Percentiles rank a stretch among this genome's conserved stretches.
Conservation (phyloP, 1,284 basidiomycete genomes). For the Phellopilus nigrolimitatus region DNA sequence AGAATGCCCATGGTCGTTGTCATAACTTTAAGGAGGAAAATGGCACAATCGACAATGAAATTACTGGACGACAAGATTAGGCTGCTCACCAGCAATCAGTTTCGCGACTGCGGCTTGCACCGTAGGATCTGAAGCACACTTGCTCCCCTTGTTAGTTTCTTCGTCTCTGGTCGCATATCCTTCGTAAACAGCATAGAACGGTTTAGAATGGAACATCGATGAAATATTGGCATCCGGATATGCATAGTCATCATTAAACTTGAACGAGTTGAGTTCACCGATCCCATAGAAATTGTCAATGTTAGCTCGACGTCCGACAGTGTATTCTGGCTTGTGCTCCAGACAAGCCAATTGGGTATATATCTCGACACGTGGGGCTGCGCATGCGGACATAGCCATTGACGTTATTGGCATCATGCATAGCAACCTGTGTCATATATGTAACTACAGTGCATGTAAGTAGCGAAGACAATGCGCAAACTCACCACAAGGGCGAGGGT, state of each 20-base stretch:
- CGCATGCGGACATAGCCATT: conserved; percentile 47
- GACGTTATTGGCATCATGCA: conserved; percentile 47
- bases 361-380: conserved; percentile 63
- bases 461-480: conserved; percentile 13
- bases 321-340: conserved; percentile 48
- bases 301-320: conserved; percentile 19
- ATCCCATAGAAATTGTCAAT: not conserved
- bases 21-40: conserved; percentile 41
- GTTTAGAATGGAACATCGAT: no score
- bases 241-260: not conserved
- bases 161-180: conserved; percentile 8
- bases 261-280: not conserved
- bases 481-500: conserved; percentile 66
- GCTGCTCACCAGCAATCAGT: conserved; percentile 52
- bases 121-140: conserved; percentile 65
- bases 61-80: no score
- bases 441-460: not conserved
- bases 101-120: conserved; percentile 71
- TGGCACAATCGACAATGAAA: not conserved
- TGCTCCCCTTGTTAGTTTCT: not conserved
- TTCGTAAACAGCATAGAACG: not conserved
- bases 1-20: conserved; percentile 67
- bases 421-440: conserved; percentile 46
- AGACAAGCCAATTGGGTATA: conserved; percentile 54
- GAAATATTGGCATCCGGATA: no score